Percentiles rank a stretch among this genome's conserved stretches.
phyloP scores from a whole-genome alignment of 2,329 filamentous ascomycete genomes.

The Sclerotinia spermophila region DNA sequence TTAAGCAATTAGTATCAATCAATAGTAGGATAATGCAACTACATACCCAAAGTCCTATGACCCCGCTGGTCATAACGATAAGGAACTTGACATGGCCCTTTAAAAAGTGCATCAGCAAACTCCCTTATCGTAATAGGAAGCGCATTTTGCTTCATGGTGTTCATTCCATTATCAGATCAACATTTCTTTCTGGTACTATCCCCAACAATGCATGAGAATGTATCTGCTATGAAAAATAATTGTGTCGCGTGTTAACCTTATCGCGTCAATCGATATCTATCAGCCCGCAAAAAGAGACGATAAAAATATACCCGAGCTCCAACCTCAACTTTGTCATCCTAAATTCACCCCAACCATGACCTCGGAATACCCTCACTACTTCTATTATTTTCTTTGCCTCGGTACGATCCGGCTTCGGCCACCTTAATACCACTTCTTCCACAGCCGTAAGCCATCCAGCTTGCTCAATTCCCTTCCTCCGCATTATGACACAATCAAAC shows the following conservation, averaged over 20 bases:
- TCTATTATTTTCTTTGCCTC: slow-evolving; percentile 2
- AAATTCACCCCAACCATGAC: slow-evolving; percentile 9
- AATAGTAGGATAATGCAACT: not conserved
- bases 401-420: slow-evolving; percentile 10
- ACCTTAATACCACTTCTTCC: not conserved
- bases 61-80: not conserved
- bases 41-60: slow-evolving; percentile 8
- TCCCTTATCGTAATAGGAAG: slow-evolving; percentile 23
- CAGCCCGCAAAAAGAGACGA: not conserved
- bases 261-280: not conserved
- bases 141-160: slow-evolving; percentile 12
- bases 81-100: slow-evolving; percentile 19
- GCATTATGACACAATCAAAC: slow-evolving; percentile 38
- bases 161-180: slow-evolving; percentile 7
- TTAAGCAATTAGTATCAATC: not conserved
- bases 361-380: not conserved
- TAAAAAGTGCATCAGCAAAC: slow-evolving; percentile 25
- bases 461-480: slow-evolving; percentile 16
- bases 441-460: not conserved
- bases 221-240: not conserved
- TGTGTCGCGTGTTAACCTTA: not conserved
- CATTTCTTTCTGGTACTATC: not conserved
- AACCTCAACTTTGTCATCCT: slow-evolving; percentile 18
- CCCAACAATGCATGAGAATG: not conserved
- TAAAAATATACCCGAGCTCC: slow-evolving; percentile 14